A percentile compares a stretch with the other conserved stretches of the same genome.
phyloP scores from a whole-genome alignment of 2,329 filamentous ascomycete species.

The Xylariaceae sp. region DNA sequence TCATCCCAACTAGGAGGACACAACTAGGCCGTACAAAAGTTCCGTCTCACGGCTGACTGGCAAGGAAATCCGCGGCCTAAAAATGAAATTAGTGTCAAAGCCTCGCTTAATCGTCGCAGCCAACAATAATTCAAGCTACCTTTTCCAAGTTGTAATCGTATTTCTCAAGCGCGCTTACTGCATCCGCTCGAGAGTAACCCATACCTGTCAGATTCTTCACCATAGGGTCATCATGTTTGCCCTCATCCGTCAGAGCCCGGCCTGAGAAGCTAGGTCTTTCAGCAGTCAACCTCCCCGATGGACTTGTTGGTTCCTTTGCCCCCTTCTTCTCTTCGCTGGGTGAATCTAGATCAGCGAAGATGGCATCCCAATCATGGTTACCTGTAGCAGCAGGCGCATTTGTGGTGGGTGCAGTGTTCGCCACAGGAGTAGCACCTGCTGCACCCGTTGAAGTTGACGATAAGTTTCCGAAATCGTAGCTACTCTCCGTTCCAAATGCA shows the following conservation, averaged over 20 bases:
- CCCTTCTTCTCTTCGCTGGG: conserved; percentile 33
- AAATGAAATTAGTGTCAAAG: conserved; percentile 19
- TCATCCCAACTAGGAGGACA: too few species aligned
- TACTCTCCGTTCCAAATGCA: conserved; percentile 52
- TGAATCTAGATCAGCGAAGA: conserved; percentile 77
- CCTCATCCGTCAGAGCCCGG: conserved; percentile 66
- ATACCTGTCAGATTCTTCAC: conserved; percentile 85
- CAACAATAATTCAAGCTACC: conserved; percentile 57
- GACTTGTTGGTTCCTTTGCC: conserved; percentile 22
- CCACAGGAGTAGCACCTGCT: conserved; percentile 34
- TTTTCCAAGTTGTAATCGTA: conserved; percentile 95
- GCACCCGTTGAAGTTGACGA: conserved; percentile 33
- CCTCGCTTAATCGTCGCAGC: conserved; percentile 10
- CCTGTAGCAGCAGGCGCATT: too few species aligned
- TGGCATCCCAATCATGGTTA: conserved; percentile 87
- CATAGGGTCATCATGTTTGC: conserved; percentile 85
- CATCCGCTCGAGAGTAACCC: conserved; percentile 75
- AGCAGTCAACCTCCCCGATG: conserved; percentile 21
- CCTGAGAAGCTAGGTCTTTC: conserved; percentile 40
- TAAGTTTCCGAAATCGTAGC: conserved; percentile 55
- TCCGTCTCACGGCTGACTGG: too few species aligned
- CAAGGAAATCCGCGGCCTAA: conserved; percentile 54
- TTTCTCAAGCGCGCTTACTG: conserved; percentile 79
- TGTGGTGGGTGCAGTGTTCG: conserved; percentile 26
- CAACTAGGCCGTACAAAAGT: too few species aligned